phyloP scores from a whole-genome alignment of 1,284 basidiomycete species.

The Fomes fomentarius region DNA sequence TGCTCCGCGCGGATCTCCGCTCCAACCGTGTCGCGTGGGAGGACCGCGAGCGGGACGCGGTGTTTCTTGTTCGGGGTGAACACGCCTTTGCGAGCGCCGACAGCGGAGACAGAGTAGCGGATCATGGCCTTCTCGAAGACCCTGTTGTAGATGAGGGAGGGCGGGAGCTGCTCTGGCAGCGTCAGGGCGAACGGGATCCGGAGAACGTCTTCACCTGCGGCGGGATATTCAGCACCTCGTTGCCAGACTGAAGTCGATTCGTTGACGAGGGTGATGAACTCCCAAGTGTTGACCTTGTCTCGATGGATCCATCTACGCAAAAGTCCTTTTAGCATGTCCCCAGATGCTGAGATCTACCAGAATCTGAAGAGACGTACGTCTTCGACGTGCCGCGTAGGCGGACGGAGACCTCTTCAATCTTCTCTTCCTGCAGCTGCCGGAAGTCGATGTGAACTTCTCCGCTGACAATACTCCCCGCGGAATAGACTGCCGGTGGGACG shows the following conservation, averaged over 20 bases:
- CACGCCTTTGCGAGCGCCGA: conserved; percentile 22
- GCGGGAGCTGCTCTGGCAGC: conserved; percentile 25
- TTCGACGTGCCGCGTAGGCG: conserved; percentile 25
- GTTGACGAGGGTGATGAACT: conserved; percentile 10
- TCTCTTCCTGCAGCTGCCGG: conserved; percentile 17
- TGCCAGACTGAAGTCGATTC: conserved; percentile 25
- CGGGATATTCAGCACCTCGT: conserved; percentile 18
- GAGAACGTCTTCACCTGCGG: conserved; percentile 22
- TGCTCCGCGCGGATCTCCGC: background rate
- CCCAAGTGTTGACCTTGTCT: background rate
- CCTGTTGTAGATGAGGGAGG: conserved; percentile 23
- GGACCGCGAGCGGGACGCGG: conserved; percentile 18
- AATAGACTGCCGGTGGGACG: conserved; percentile 3
- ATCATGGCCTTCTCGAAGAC: conserved; percentile 2
- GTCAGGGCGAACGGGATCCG: conserved; percentile 25
- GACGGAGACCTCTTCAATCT: conserved; percentile 26
- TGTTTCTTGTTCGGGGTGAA: conserved; percentile 19
- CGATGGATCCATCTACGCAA: background rate
- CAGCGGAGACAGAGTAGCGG: conserved; percentile 23
- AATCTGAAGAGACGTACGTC: conserved; percentile 19
- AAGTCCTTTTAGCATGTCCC: background rate
- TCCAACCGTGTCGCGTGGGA: conserved; percentile 21
- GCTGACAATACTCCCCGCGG: conserved; percentile 22
- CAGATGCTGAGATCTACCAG: too few species aligned
- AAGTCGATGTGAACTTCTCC: conserved; percentile 26